Conservation (phyloP, 2,329 filamentous ascomycete species). For the Trichoderma breve region DNA sequence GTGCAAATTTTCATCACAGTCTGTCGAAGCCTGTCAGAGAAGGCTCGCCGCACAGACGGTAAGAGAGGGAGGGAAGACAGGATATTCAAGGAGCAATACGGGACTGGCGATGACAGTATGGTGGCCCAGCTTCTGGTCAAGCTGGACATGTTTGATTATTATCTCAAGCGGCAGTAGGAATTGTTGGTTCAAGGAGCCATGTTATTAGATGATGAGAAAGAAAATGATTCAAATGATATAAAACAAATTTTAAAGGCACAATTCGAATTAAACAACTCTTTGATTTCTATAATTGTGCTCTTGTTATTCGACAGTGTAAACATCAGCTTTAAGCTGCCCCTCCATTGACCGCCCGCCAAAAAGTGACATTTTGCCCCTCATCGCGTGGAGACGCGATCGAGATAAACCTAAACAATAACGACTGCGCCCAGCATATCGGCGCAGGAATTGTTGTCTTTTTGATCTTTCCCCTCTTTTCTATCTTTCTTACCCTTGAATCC, state of each 20-base stretch:
- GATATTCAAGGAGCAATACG: slow-evolving; percentile 36
- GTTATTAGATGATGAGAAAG: not conserved
- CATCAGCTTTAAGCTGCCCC: not conserved
- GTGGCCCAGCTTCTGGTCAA: slow-evolving; percentile 66
- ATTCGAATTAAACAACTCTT: not conserved
- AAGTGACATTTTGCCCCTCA: slow-evolving; percentile 30
- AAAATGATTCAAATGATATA: not conserved
- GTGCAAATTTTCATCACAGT: slow-evolving; percentile 72
- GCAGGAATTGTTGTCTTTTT: not conserved
- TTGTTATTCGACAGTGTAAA: not conserved
- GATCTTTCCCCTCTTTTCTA: too few relatives aligned
- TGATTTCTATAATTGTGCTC: not conserved
- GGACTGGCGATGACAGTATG: slow-evolving; percentile 51
- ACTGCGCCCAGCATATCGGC: not conserved
- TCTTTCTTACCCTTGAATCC: not conserved
- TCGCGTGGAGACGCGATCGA: slow-evolving; percentile 32
- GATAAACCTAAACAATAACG: not conserved
- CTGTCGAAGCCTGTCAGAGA: slow-evolving; percentile 66
- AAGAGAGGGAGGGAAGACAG: slow-evolving; percentile 31
- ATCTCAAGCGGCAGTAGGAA: slow-evolving; percentile 36
- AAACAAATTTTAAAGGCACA: not conserved
- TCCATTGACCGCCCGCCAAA: slow-evolving; percentile 10
- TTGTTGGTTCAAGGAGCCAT: not conserved
- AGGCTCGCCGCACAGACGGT: slow-evolving; percentile 45
- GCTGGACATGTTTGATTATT: slow-evolving; percentile 71